Conservation (phyloP, 495 filamentous ascomycete genomes). For the Hypoxylon lienhwacheense region DNA sequence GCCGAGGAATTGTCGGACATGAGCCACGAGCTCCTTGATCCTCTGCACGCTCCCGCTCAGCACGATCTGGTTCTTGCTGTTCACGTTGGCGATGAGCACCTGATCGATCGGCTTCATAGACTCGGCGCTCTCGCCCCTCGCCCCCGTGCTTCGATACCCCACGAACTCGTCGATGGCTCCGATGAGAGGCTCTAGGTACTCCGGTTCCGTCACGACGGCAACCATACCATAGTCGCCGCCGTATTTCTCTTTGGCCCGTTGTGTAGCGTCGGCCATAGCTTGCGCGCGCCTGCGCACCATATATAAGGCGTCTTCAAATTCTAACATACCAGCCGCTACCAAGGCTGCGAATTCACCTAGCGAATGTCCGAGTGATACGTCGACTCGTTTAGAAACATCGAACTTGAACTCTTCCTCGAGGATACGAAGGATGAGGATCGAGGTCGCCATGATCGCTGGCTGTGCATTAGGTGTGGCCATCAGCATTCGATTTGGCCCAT, state of each 20-base stretch:
- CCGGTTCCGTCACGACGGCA: constrained; percentile 81
- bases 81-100: constrained; percentile 92
- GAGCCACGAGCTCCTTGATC: constrained; percentile 82
- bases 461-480: constrained; percentile 87
- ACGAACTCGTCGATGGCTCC: constrained; percentile 78
- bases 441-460: constrained; percentile 94
- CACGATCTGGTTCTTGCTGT: constrained; percentile 94
- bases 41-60: constrained; percentile 82
- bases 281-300: constrained; percentile 80
- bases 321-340: constrained; percentile 76
- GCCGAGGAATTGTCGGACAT: constrained; percentile 88
- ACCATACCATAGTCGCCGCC: constrained; percentile 91
- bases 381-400: constrained; percentile 63
- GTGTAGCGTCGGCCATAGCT: constrained; percentile 78
- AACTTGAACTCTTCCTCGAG: constrained; percentile 86
- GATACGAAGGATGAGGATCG: constrained; percentile 85
- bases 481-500: constrained; percentile 73
- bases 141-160: constrained; percentile 62
- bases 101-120: constrained; percentile 75
- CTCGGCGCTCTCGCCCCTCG: constrained; percentile 65
- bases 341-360: constrained; percentile 95
- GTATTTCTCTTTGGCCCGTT: constrained; percentile 59
- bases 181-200: constrained; percentile 68
- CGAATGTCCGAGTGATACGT: constrained; percentile 87
- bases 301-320: constrained; percentile 73